Evolutionary conservation across 2,329 filamentous ascomycete genomes (phyloP).

Genomic region (Verticillium albo-atrum): DNA sequence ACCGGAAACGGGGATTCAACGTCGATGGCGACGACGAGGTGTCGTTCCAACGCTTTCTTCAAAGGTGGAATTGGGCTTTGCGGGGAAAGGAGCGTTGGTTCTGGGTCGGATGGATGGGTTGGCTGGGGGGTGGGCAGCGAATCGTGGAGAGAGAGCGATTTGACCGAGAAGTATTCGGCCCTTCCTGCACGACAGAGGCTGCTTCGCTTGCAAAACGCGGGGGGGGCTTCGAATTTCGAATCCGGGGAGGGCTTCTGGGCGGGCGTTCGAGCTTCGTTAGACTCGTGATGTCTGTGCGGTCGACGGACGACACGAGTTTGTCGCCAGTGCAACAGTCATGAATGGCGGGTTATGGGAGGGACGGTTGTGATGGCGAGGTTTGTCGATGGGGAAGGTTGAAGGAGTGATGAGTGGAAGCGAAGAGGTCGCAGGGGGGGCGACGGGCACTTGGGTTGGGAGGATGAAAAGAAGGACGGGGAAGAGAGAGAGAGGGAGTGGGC

Average conservation of each 20-base stretch:
- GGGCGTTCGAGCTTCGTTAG: background rate
- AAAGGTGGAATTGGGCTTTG: background rate
- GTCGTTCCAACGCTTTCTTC: background rate
- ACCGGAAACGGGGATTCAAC: background rate
- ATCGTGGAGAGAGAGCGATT: conserved; percentile 3
- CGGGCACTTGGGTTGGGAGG: background rate
- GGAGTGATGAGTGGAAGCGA: background rate
- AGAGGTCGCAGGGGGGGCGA: background rate
- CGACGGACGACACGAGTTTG: background rate
- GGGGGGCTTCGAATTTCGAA: background rate
- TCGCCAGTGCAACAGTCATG: background rate
- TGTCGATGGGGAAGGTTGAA: background rate
- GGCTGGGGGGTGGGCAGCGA: background rate
- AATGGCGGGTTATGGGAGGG: background rate
- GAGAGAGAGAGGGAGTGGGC: background rate
- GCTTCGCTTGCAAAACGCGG: conserved; percentile 2
- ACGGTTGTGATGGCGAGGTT: background rate
- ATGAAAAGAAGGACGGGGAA: background rate
- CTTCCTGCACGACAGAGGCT: conserved; percentile 1
- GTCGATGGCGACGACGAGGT: background rate
- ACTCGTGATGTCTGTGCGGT: background rate
- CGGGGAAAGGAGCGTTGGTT: conserved; percentile 1
- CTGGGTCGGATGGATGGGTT: background rate
- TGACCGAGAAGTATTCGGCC: conserved; percentile 3
- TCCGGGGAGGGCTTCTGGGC: background rate